Evolutionary conservation across 78 protist species (phyloP).

Genomic region (Polysphondylium violaceum): DNA sequence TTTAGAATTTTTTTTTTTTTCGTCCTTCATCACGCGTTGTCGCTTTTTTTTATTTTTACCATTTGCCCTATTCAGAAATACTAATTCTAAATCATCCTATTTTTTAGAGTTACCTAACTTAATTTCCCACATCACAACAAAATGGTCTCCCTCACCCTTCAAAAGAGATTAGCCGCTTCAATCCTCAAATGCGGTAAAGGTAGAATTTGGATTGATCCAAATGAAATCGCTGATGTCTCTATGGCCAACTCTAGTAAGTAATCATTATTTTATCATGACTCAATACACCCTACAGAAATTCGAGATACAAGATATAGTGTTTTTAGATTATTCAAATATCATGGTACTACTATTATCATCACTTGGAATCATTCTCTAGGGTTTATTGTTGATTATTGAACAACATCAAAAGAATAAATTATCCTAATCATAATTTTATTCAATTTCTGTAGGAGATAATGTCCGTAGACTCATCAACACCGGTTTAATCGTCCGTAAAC

Average conservation of each 20-base stretch:
- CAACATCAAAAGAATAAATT: background rate
- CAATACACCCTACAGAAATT: no score
- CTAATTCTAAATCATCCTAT: no score
- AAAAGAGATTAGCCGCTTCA: slow-evolving; percentile 99
- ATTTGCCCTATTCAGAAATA: no score
- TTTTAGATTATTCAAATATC: no score
- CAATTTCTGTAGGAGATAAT: slow-evolving; percentile 62
- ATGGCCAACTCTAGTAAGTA: slow-evolving; percentile 98
- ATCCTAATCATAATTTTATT: background rate
- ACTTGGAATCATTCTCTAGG: no score
- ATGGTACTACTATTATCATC: no score
- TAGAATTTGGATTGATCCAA: slow-evolving; percentile 99
- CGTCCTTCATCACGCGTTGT: no score
- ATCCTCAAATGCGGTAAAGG: slow-evolving; percentile 98
- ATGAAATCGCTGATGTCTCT: slow-evolving; percentile 96
- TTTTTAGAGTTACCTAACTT: background rate
- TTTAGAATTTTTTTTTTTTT: no score
- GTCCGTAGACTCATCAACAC: slow-evolving; percentile 95
- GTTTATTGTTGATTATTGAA: no score
- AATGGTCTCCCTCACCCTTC: slow-evolving; percentile 93
- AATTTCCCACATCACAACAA: slow-evolving; percentile 8
- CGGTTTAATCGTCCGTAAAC: slow-evolving; percentile 97
- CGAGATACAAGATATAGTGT: no score
- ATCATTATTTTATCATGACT: background rate
- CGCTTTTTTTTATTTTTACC: no score